A percentile compares a stretch with the other conserved stretches of the same genome.
phyloP scores from a whole-genome alignment of 768 basidiomycete species.

The Lyophyllum shimeji region DNA sequence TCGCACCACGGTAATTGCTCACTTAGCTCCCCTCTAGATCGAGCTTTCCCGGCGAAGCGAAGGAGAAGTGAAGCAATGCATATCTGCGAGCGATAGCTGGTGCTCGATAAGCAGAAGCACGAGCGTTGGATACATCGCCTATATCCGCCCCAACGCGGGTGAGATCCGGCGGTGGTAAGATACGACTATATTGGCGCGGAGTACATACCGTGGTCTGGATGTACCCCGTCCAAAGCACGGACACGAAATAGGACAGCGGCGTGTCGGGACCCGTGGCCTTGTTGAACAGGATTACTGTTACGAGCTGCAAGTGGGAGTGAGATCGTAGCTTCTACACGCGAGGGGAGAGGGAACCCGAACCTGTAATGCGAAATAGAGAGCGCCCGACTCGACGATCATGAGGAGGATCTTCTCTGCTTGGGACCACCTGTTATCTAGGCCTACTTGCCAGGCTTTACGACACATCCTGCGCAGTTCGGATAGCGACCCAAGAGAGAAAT shows the following conservation, averaged over 20 bases:
- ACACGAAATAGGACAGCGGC: background rate
- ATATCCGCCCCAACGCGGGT: background rate
- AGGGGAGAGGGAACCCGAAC: background rate
- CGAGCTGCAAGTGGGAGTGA: background rate
- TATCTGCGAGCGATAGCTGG: background rate
- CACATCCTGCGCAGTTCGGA: background rate
- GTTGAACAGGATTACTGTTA: background rate
- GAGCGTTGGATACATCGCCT: background rate
- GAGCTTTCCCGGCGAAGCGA: too few relatives aligned
- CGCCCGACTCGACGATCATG: background rate
- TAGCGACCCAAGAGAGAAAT: too few relatives aligned
- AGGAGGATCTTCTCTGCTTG: background rate
- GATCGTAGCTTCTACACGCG: background rate
- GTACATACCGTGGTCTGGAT: background rate
- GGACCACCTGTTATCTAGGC: background rate
- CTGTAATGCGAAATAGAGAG: background rate
- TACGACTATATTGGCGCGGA: too few relatives aligned
- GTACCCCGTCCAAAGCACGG: background rate
- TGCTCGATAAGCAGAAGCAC: background rate
- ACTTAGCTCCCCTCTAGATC: too few relatives aligned
- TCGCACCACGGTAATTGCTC: too few relatives aligned
- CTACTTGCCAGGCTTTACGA: background rate
- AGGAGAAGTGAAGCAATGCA: background rate
- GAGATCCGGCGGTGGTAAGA: too few relatives aligned
- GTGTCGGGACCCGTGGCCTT: background rate